Evolutionary conservation across 2,329 filamentous ascomycete genomes (phyloP).

Genomic region (Knoxdaviesia proteae): DNA sequence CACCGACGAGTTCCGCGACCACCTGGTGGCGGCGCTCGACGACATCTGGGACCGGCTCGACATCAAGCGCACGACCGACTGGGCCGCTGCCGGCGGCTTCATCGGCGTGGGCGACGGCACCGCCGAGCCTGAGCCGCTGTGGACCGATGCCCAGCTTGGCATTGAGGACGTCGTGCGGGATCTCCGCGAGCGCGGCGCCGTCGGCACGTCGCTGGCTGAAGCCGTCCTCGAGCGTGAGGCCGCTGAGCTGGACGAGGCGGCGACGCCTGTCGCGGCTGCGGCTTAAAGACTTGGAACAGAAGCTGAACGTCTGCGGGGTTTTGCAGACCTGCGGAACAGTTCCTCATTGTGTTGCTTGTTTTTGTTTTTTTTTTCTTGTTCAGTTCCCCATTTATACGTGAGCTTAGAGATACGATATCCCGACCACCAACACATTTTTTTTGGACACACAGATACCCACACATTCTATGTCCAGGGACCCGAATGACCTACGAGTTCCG

Average conservation of each 20-base stretch:
- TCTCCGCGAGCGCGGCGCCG: constrained; percentile 29
- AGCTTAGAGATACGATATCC: too few species aligned
- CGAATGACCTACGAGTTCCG: too few species aligned
- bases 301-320: too few species aligned
- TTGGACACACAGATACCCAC: too few species aligned
- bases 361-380: too few species aligned
- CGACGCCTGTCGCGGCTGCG: constrained; percentile 6
- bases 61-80: constrained; percentile 84
- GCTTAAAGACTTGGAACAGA: too few species aligned
- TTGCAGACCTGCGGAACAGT: too few species aligned
- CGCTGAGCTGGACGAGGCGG: constrained; percentile 11
- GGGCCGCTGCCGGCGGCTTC: constrained; percentile 80
- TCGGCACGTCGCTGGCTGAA: constrained; percentile 16
- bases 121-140: constrained; percentile 50
- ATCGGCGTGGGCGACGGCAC: constrained; percentile 70
- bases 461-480: too few species aligned
- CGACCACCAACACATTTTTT: too few species aligned
- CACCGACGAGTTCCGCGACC: constrained; percentile 61
- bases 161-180: constrained; percentile 44
- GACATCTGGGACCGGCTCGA: constrained; percentile 72
- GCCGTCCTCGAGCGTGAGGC: constrained; percentile 35
- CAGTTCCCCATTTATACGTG: too few species aligned
- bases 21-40: constrained; percentile 61
- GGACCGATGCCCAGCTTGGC: constrained; percentile 77
- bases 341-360: too few species aligned